phyloP scores from a whole-genome alignment of 73 alveolate genomes.

The Stentor coeruleus region DNA sequence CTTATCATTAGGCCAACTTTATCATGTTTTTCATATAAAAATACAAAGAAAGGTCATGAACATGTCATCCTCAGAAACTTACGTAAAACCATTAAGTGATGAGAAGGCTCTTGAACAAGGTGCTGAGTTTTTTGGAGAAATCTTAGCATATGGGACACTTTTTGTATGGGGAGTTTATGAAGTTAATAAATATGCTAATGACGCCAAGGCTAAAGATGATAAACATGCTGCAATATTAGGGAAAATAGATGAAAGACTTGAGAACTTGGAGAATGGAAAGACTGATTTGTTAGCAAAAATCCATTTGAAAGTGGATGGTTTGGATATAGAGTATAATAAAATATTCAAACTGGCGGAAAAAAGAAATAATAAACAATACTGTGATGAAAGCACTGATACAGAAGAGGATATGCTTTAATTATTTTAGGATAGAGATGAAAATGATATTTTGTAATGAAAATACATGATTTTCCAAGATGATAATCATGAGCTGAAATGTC shows the following conservation, averaged over 20 bases:
- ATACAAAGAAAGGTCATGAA: background rate
- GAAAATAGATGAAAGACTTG: too few species aligned
- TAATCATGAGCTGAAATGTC: too few species aligned
- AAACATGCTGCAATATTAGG: too few species aligned
- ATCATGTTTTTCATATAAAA: background rate
- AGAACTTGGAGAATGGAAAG: too few species aligned
- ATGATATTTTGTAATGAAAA: too few species aligned
- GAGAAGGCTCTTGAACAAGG: slow-evolving; percentile 8
- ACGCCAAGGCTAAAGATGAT: background rate
- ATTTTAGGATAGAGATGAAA: too few species aligned
- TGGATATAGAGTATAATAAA: background rate
- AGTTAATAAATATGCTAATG: background rate
- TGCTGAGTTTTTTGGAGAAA: slow-evolving; percentile 1
- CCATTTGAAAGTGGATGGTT: background rate
- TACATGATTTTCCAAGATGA: too few species aligned
- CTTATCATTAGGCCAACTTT: background rate
- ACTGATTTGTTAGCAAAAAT: slow-evolving; percentile 4
- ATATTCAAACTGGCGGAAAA: too few species aligned
- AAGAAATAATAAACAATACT: too few species aligned
- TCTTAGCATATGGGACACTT: background rate
- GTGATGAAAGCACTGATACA: too few species aligned
- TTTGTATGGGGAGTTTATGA: background rate
- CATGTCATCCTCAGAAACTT: background rate
- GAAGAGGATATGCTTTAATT: too few species aligned
- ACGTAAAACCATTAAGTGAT: background rate